Evolutionary conservation across 208 protist species (phyloP).

Genomic region (Crithidia expoeki): DNA sequence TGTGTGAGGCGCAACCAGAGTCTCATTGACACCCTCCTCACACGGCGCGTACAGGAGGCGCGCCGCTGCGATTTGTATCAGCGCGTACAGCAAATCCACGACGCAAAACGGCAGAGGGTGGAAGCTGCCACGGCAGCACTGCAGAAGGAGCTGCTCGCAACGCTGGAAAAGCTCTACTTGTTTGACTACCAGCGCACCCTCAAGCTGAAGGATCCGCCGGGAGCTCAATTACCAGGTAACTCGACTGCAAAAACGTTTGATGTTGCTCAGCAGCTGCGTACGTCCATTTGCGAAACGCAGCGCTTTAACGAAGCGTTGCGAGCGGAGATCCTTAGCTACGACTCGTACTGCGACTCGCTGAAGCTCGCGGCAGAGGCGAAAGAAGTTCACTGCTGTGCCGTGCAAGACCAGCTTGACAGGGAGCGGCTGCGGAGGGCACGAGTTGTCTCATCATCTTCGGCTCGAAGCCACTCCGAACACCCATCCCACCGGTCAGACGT

Average conservation of each 20-base stretch:
- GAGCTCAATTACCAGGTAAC: no score
- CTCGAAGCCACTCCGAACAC: no score
- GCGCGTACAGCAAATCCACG: background rate
- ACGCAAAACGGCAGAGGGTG: background rate
- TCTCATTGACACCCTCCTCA: constrained; percentile 1
- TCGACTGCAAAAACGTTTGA: background rate
- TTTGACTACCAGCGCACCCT: background rate
- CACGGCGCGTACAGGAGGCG: constrained; percentile 12
- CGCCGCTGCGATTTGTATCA: constrained; percentile 15
- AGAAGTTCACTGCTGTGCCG: constrained; percentile 3
- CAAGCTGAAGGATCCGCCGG: background rate
- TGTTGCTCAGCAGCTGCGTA: constrained; percentile 1
- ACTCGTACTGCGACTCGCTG: background rate
- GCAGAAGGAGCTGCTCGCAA: background rate
- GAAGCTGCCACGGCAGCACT: background rate
- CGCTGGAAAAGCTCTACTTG: constrained; percentile 3
- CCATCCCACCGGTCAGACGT: background rate
- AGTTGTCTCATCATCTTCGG: background rate
- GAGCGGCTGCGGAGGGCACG: background rate
- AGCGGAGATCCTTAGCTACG: background rate
- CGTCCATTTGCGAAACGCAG: constrained; percentile 6
- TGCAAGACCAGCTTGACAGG: background rate
- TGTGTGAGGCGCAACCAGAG: constrained; percentile 5
- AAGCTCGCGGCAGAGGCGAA: background rate
- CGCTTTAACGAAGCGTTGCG: constrained; percentile 15